Percentiles rank a stretch among this genome's conserved stretches.
These are phyloP conservation scores for Obba rivulosa DNA, from an alignment of 768 basidiomycete genomes.

Conservation along the genomic window DNA sequence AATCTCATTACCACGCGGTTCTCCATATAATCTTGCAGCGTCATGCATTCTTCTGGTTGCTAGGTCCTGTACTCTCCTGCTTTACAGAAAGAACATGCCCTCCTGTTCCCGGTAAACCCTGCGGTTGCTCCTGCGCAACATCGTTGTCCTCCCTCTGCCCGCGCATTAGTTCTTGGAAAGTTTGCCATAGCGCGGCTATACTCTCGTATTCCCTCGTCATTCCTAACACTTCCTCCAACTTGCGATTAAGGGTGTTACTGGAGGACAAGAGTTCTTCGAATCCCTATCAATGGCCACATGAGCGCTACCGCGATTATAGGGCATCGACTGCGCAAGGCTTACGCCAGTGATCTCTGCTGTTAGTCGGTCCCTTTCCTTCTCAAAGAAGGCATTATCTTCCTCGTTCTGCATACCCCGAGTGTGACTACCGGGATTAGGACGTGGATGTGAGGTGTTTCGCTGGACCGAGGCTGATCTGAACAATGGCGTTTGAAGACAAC, in stretches of 20 bases:
- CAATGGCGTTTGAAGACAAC: no score
- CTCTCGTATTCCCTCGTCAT: constrained; percentile 93
- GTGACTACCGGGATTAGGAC: no score
- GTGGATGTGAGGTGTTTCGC: no score
- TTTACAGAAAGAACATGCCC: constrained; percentile 48
- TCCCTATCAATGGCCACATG: constrained; percentile 40
- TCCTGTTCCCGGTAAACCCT: constrained; percentile 65
- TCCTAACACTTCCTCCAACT: constrained; percentile 86
- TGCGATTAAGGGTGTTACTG: constrained; percentile 82
- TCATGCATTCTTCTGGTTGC: not conserved
- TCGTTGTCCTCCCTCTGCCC: constrained; percentile 24
- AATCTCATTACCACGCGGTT: constrained; percentile 2
- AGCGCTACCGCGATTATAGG: not conserved
- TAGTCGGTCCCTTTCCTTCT: constrained; percentile 72
- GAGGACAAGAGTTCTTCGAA: constrained; percentile 86
- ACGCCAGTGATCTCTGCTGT: constrained; percentile 72
- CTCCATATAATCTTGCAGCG: constrained; percentile 3
- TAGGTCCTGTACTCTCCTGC: constrained; percentile 14
- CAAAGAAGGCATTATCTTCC: constrained; percentile 56
- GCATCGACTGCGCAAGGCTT: constrained; percentile 2
- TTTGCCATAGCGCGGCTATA: constrained; percentile 80
- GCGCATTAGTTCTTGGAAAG: constrained; percentile 75
- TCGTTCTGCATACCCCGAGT: no score
- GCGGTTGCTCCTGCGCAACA: constrained; percentile 16
- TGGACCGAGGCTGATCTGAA: no score